Evolutionary conservation across 1,284 basidiomycete genomes (phyloP).

Genomic region (Sanghuangporus weigelae): DNA sequence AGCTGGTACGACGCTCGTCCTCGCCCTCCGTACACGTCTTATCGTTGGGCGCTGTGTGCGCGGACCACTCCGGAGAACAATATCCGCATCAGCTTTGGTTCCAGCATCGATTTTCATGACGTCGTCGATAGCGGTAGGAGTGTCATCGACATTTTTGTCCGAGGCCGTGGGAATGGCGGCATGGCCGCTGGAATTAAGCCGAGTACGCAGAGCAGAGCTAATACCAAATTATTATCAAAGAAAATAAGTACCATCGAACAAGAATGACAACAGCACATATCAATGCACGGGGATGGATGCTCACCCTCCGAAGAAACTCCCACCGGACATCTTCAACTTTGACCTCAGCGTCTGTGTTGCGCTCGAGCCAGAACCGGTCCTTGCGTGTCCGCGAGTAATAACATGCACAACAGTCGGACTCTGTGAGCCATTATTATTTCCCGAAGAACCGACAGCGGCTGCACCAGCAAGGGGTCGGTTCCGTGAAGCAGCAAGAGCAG

Average conservation of each 20-base stretch:
- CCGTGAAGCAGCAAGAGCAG: background rate
- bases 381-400: background rate
- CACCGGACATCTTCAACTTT: slow-evolving; percentile 11
- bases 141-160: background rate
- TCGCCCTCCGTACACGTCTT: background rate
- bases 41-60: background rate
- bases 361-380: background rate
- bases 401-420: background rate
- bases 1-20: background rate
- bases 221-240: background rate
- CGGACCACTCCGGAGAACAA: background rate
- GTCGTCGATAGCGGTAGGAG: background rate
- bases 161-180: background rate
- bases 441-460: background rate
- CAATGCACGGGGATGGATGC: background rate
- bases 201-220: slow-evolving; percentile 4
- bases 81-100: background rate
- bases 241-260: background rate
- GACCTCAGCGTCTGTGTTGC: slow-evolving; percentile 1
- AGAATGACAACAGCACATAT: background rate
- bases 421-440: background rate
- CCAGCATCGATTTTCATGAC: background rate
- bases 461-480: background rate
- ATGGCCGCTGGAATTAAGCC: background rate
- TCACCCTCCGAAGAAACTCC: slow-evolving; percentile 17